Evolutionary conservation across 2,329 filamentous ascomycete genomes (phyloP), one percentile per base, ranked within the genome.

Genomic region (Fusarium sp.): DNA sequence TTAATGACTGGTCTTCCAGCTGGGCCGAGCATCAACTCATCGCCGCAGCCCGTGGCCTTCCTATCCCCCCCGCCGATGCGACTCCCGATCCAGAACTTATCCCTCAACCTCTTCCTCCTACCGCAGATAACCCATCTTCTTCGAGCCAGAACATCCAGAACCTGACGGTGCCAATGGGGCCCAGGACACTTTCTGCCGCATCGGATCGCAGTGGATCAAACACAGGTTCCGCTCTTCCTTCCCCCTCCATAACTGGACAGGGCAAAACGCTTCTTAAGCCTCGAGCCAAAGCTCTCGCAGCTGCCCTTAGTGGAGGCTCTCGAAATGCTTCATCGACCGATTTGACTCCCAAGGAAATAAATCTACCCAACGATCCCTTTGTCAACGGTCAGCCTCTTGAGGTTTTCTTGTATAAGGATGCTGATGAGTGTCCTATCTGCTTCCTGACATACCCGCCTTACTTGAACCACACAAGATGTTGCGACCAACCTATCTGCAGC

Each of bases 21-120:
- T 99, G 96, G 96, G 91, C 93, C 14, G 96, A 99, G 75, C 90
- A 96, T 78, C 96, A 99, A 79, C 88, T 99, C n/a, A 88, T 97
- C 72, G 94, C 95, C 58, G 94, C 93, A 23, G 96, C 91, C 48
- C 89, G 93, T 74, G 94, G 93, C 20, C 85, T 96, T 56, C 88
- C 92, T 5, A 89, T 98, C 49, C 96, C 96, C 14, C 87, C 92
- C 10, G 88, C 95, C 45, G 94, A 97, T 77, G 89, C 94, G 72
- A 88, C 93, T 4, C 92, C 93, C 6, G 87, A 91, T 7, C 91
- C 96, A 73, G 85, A 83, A 68, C 85, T 84, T 71, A 83, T 81
- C 11, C 81, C 83, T 31, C 82, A 76, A 72, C 84, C 80, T 29
- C 83, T 79, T 25, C 81, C 75, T 42, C 82, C 79, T 7, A 46